Evolutionary conservation across 257 asterid species (phyloP), one percentile per base, ranked within the genome.

Genomic region (Nyctanthes arbortristis): DNA sequence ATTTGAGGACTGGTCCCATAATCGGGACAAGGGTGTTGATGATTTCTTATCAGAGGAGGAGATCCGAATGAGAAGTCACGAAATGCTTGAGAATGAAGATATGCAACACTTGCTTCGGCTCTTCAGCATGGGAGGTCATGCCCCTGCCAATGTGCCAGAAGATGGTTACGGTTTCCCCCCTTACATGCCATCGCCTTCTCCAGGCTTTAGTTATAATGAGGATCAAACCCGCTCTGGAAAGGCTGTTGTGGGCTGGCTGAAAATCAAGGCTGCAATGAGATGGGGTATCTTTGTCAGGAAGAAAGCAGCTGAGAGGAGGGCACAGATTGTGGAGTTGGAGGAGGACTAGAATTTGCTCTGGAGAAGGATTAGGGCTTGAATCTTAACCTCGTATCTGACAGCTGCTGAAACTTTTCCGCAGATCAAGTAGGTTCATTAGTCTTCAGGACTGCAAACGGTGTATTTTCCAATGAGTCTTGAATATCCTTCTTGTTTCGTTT

Each of bases 201-300:
- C 92, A 5, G 81, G 83, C 35, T 89, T 84, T 39, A 29, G 75
- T 30, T 86, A 58, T 60, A 85, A 80, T 0, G 96, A 86, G 78
- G 96, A 85, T 29, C 83, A 80, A 25, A 16, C 80, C 25, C 92
- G 92, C 22, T 67, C 97, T 0, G 96, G 96, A 39, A 91, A 89
- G 79, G 97, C 97, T 16, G 96, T 87, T 28, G 97, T 82, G 18
- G 99, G 99, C 33, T 93, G 99, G 99, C 83, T 91, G 43, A 93
- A 91, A 89, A 93, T 91, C 22, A 93, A 93, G 79, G 99, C 97
- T 34, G 99, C 97, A 0, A 91, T 91, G 99, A 89, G 97, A 76
- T 93, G 99, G 99, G 99, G 95, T 13, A 89, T 93, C 70, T 93
- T 93, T 75, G 80, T 91, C 63, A 86, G 99, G 85, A 91, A 89